A percentile compares a stretch with the other conserved stretches of the same genome.
Evolutionary conservation across 257 asterid genomes (phyloP).

Genomic region (Jasminum sambac): DNA sequence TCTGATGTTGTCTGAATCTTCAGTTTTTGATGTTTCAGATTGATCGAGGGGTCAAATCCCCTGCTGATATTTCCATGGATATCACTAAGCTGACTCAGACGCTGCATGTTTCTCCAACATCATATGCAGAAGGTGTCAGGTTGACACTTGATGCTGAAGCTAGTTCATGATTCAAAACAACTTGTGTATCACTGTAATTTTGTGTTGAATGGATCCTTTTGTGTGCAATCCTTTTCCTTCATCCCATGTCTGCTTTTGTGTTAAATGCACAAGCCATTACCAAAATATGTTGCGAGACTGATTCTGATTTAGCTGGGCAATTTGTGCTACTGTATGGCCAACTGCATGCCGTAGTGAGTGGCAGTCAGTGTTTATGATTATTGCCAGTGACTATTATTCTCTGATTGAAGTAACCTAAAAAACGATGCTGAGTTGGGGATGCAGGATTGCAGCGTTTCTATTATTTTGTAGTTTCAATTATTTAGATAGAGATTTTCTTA

Average conservation of each 20-base stretch:
- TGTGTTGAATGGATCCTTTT: background rate
- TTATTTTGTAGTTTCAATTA: background rate
- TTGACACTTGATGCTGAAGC: slow-evolving; percentile 57
- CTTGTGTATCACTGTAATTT: background rate
- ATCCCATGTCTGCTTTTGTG: background rate
- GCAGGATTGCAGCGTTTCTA: background rate
- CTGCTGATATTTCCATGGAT: slow-evolving; percentile 90
- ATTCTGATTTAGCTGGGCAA: background rate
- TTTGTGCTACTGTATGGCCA: background rate
- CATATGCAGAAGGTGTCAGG: slow-evolving; percentile 65
- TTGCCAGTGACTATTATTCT: background rate
- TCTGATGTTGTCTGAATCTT: slow-evolving; percentile 7
- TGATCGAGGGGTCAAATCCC: slow-evolving; percentile 91
- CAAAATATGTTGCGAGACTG: background rate
- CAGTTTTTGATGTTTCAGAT: slow-evolving; percentile 43
- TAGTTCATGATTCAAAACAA: slow-evolving; percentile 11
- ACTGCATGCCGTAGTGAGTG: background rate
- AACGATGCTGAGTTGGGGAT: background rate
- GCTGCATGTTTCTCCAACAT: slow-evolving; percentile 55
- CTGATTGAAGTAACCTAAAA: background rate
- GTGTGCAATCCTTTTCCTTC: background rate
- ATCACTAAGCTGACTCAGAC: slow-evolving; percentile 62
- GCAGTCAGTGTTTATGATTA: background rate
- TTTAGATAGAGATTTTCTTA: background rate
- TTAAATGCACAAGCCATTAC: background rate